phyloP scores from a whole-genome alignment of 2,329 filamentous ascomycete genomes.

The Fusarium redolens region DNA sequence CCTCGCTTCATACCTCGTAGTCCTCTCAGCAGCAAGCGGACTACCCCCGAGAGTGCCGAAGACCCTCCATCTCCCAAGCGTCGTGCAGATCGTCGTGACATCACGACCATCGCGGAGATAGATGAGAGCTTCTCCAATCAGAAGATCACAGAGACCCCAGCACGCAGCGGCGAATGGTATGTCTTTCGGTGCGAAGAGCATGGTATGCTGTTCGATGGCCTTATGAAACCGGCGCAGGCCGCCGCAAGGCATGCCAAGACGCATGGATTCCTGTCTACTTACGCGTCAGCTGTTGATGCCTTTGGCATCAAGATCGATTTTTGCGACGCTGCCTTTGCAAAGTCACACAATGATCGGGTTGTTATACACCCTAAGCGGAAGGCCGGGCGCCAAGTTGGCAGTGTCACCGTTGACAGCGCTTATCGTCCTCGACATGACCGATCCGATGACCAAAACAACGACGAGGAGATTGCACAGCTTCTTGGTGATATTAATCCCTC shows the following conservation, averaged over 20 bases:
- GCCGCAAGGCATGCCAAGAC: not conserved
- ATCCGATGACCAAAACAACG: no score
- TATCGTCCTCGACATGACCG: not conserved
- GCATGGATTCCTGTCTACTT: not conserved
- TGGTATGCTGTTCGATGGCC: not conserved
- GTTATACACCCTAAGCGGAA: accelerated
- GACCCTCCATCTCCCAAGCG: not conserved
- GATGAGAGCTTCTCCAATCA: not conserved
- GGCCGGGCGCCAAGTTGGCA: accelerated
- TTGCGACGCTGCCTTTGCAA: not conserved
- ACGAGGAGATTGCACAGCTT: not conserved
- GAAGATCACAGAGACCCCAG: not conserved
- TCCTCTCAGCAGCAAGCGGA: not conserved
- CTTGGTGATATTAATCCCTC: not conserved
- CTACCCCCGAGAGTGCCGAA: accelerated
- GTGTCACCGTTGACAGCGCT: accelerated
- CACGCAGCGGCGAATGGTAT: not conserved
- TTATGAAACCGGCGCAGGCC: not conserved
- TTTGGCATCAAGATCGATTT: not conserved
- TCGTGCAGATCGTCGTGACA: not conserved
- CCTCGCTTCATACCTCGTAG: accelerated
- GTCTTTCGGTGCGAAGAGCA: not conserved
- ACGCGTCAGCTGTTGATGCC: not conserved
- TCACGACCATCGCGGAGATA: not conserved
- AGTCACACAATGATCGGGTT: not conserved